A percentile compares a stretch with the other conserved stretches of the same genome.
phyloP scores from a whole-genome alignment of 1,284 basidiomycete genomes.

The Bondarzewia mesenterica region DNA sequence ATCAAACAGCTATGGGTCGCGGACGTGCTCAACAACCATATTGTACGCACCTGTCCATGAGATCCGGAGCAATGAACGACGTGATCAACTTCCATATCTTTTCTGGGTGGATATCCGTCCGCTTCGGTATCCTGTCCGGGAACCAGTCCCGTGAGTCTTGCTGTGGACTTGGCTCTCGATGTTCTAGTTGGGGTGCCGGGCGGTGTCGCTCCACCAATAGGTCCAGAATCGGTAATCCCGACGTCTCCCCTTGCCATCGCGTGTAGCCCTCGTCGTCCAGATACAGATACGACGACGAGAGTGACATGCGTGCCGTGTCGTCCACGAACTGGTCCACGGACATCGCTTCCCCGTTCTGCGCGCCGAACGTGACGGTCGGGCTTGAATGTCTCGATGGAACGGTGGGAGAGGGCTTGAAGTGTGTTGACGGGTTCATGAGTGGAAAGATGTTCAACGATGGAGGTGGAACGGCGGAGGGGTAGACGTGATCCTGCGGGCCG shows the following conservation, averaged over 20 bases:
- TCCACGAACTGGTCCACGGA: constrained; percentile 45
- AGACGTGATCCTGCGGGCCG: constrained; percentile 35
- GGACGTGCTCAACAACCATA: neutral
- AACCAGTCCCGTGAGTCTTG: constrained; percentile 43
- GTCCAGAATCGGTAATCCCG: constrained; percentile 80
- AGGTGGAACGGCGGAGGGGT: constrained; percentile 65
- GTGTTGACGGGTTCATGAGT: constrained; percentile 69
- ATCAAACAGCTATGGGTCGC: too few relatives aligned
- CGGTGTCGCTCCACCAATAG: constrained; percentile 58
- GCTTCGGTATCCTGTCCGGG: constrained; percentile 65
- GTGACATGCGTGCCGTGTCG: constrained; percentile 49
- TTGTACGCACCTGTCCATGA: constrained; percentile 74
- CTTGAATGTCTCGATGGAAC: constrained; percentile 5
- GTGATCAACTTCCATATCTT: constrained; percentile 69
- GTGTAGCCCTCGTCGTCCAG: constrained; percentile 79
- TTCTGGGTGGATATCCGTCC: constrained; percentile 74
- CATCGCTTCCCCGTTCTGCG: too few relatives aligned
- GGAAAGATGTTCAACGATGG: constrained; percentile 69
- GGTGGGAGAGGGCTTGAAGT: constrained; percentile 49
- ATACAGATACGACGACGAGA: constrained; percentile 71
- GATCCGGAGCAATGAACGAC: constrained; percentile 70
- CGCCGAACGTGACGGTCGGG: too few relatives aligned
- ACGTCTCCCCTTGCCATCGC: constrained; percentile 84
- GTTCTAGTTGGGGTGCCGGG: constrained; percentile 25
- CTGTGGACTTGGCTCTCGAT: constrained; percentile 17